Percentiles rank a stretch among this genome's conserved stretches.
Conservation (phyloP, 2,329 filamentous ascomycete species). For the Curvularia sp. region DNA sequence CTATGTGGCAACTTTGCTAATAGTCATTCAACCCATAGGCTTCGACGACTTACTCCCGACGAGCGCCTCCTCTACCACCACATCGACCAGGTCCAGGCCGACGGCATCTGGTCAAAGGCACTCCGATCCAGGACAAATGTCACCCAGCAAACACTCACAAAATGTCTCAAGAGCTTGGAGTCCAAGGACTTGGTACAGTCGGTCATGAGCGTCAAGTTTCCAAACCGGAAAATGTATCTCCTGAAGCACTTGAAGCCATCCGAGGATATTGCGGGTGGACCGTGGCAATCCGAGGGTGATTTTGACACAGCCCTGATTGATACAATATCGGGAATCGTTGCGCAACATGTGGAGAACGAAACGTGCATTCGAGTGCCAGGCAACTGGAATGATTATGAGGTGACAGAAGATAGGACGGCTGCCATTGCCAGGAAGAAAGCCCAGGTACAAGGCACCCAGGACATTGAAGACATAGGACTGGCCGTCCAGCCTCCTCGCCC, state of each 20-base stretch:
- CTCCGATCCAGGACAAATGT: constrained; percentile 82
- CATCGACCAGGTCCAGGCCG: constrained; percentile 83
- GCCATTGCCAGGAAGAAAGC: constrained; percentile 48
- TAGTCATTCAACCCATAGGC: constrained; percentile 27
- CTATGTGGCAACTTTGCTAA: constrained; percentile 16
- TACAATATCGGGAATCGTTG: constrained; percentile 74
- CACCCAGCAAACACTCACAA: constrained; percentile 82
- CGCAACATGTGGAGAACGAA: constrained; percentile 72
- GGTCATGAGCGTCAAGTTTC: constrained; percentile 90
- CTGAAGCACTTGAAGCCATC: constrained; percentile 82
- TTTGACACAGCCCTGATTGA: constrained; percentile 89
- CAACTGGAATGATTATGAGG: constrained; percentile 51
- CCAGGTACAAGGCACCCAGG: constrained; percentile 38
- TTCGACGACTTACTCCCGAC: constrained; percentile 63
- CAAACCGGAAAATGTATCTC: constrained; percentile 95
- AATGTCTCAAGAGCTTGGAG: constrained; percentile 83
- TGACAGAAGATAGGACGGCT: constrained; percentile 44
- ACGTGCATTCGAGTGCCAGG: constrained; percentile 69
- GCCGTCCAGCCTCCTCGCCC: constrained; percentile 36
- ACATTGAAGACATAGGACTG: constrained; percentile 44
- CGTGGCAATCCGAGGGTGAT: constrained; percentile 92
- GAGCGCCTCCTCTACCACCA: constrained; percentile 87
- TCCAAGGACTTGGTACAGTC: constrained; percentile 81
- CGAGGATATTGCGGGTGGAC: constrained; percentile 89
- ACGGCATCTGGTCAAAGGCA: constrained; percentile 89